Percentiles rank a stretch among this genome's conserved stretches.
Evolutionary conservation across 495 filamentous ascomycete genomes (phyloP).

Genomic region (Annulohypoxylon moriforme): DNA sequence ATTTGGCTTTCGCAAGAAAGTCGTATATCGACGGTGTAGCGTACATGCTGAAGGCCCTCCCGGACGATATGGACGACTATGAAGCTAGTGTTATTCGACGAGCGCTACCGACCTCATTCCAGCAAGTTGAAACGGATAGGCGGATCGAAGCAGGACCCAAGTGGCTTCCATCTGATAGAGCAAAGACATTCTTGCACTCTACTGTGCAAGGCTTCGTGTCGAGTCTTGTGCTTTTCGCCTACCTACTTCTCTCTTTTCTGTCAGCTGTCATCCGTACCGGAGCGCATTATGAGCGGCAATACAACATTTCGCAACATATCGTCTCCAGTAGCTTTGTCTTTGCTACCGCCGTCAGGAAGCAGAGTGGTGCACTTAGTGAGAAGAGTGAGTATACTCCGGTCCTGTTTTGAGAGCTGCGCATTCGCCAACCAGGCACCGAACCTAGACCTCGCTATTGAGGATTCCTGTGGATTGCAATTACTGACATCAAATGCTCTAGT

Average conservation of each 20-base stretch:
- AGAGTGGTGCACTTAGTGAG: conserved; percentile 60
- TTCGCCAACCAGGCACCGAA: neutral
- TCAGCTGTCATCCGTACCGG: conserved; percentile 62
- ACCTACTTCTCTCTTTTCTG: conserved; percentile 68
- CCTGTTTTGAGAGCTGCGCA: neutral
- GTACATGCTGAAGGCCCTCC: conserved; percentile 75
- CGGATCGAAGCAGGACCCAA: conserved; percentile 20
- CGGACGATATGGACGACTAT: conserved; percentile 63
- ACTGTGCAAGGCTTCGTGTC: conserved; percentile 66
- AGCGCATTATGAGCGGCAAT: conserved; percentile 72
- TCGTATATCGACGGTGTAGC: conserved; percentile 74
- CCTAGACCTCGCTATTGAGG: neutral
- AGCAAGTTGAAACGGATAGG: conserved; percentile 29
- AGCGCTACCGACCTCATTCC: conserved; percentile 55
- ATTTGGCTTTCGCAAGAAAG: conserved; percentile 64
- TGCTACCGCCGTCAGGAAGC: conserved; percentile 64
- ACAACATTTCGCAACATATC: conserved; percentile 68
- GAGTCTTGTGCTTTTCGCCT: conserved; percentile 65
- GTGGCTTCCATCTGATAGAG: conserved; percentile 29
- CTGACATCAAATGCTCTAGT: conserved; percentile 44
- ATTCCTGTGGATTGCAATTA: neutral
- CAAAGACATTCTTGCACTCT: conserved; percentile 67
- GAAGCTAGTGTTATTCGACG: conserved; percentile 59
- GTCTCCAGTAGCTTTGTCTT: conserved; percentile 61
- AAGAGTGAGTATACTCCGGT: conserved; percentile 41